A percentile compares a stretch with the other conserved stretches of the same genome.
Conservation (phyloP, 331 rosid genomes). For the Dryas integrifolia region DNA sequence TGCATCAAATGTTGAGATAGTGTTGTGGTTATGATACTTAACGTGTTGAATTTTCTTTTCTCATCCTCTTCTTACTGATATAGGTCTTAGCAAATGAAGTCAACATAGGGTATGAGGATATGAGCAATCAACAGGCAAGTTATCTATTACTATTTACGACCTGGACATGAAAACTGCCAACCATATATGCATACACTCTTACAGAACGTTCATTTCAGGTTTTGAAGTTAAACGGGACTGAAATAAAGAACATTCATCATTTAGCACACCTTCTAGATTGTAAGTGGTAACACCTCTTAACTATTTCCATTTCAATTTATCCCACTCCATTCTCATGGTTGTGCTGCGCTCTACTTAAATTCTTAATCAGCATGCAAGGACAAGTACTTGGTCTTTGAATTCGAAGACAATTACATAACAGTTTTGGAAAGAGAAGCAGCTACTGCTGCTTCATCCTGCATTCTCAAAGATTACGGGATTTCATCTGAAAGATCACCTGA, state of each 20-base stretch:
- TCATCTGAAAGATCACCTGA: slow-evolving; percentile 83
- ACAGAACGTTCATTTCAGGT: slow-evolving; percentile 51
- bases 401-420: slow-evolving; percentile 75
- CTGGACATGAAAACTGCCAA: slow-evolving; percentile 13
- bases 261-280: slow-evolving; percentile 86
- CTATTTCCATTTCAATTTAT: slow-evolving; percentile 12
- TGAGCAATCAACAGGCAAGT: slow-evolving; percentile 95
- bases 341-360: slow-evolving; percentile 5
- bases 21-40: slow-evolving; percentile 4
- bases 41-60: slow-evolving; percentile 1
- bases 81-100: slow-evolving; percentile 89
- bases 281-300: slow-evolving; percentile 40
- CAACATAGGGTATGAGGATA: slow-evolving; percentile 91
- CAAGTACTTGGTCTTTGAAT: slow-evolving; percentile 71
- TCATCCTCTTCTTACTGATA: slow-evolving; percentile 12
- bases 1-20: slow-evolving; percentile 21
- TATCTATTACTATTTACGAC: slow-evolving; percentile 3
- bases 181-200: not conserved
- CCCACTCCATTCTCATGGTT: slow-evolving; percentile 20
- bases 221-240: slow-evolving; percentile 74
- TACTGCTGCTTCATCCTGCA: slow-evolving; percentile 54
- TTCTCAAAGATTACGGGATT: slow-evolving; percentile 81
- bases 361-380: slow-evolving; percentile 70
- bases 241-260: slow-evolving; percentile 76
- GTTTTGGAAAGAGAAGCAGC: slow-evolving; percentile 79